A percentile compares a stretch with the other conserved stretches of the same genome.
Conservation (phyloP, 208 protist genomes). For the Dictyostelium gargantuum region DNA sequence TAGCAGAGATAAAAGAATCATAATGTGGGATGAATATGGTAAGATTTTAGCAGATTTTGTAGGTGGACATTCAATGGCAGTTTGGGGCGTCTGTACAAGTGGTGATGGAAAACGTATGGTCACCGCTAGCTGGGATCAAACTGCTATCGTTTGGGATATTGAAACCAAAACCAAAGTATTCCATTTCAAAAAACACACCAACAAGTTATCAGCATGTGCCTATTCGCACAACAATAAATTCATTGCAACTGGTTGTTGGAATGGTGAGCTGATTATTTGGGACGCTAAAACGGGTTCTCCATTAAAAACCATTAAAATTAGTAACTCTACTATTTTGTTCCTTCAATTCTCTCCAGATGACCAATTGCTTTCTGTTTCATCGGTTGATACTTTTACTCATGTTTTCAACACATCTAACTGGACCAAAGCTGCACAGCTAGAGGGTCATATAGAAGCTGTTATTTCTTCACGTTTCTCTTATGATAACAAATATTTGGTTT, state of each 20-base stretch:
- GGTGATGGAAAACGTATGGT: conserved; percentile 50
- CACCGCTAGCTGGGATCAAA: conserved; percentile 71
- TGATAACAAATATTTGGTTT: conserved; percentile 19
- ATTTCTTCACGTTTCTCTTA: conserved; percentile 15
- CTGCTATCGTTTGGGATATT: conserved; percentile 33
- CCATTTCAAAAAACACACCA: neutral
- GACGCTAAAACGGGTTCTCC: neutral
- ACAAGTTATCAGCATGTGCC: conserved; percentile 14
- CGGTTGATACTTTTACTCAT: conserved; percentile 18
- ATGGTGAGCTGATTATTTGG: conserved; percentile 30
- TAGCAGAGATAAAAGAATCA: conserved; percentile 7
- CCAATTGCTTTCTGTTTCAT: neutral
- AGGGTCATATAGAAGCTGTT: conserved; percentile 36
- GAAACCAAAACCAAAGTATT: neutral
- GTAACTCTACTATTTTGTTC: neutral
- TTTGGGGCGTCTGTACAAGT: conserved; percentile 63
- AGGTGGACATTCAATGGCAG: conserved; percentile 58
- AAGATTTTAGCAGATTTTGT: neutral
- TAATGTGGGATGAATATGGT: conserved; percentile 58
- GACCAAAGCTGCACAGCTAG: neutral
- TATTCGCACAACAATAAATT: neutral
- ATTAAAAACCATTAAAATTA: neutral
- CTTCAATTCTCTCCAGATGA: conserved; percentile 1
- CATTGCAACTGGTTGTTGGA: conserved; percentile 20
- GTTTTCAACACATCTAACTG: neutral